These are phyloP conservation scores for Oryza australiensis DNA, from an alignment of 176 grass and related monocot genomes.

Conservation along the genomic window DNA sequence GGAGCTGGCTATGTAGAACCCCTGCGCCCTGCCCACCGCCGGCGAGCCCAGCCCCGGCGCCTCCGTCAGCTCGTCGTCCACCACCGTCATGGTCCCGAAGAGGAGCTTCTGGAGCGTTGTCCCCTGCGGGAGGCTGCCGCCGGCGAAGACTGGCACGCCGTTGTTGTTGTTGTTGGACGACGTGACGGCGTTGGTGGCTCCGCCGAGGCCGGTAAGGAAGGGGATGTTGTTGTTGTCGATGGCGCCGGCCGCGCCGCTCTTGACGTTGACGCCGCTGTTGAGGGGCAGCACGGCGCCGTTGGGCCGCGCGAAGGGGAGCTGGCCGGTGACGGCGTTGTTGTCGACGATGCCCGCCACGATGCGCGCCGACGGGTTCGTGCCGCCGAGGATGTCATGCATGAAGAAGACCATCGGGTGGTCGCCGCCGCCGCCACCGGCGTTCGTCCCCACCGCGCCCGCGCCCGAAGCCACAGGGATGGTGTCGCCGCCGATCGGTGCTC, in stretches of 20 bases:
- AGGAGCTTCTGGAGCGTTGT: conserved; percentile 62
- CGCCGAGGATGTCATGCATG: conserved; percentile 73
- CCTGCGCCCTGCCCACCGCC: conserved; percentile 57
- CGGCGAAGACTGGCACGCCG: conserved; percentile 55
- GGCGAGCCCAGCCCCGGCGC: conserved; percentile 51
- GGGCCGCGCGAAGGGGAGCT: conserved; percentile 66
- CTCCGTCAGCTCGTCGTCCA: conserved; percentile 74
- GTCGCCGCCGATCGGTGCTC: conserved; percentile 21
- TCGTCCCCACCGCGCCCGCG: too few relatives aligned
- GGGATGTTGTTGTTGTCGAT: conserved; percentile 76
- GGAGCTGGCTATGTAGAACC: conserved; percentile 63
- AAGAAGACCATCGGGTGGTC: conserved; percentile 57
- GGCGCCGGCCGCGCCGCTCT: conserved; percentile 45
- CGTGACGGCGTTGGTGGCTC: conserved; percentile 51
- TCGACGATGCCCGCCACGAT: conserved; percentile 65
- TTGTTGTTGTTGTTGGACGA: conserved; percentile 16
- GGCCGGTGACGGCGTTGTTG: conserved; percentile 42
- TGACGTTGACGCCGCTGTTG: conserved; percentile 58
- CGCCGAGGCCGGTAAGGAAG: conserved; percentile 69
- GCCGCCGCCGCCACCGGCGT: not conserved
- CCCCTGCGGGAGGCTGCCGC: conserved; percentile 59
- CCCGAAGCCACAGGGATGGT: not conserved
- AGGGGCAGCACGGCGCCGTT: conserved; percentile 57
- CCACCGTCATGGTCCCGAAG: conserved; percentile 69
- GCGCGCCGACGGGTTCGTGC: conserved; percentile 70